phyloP scores from a whole-genome alignment of 495 filamentous ascomycete genomes.

The Penicillium longicatenatum region DNA sequence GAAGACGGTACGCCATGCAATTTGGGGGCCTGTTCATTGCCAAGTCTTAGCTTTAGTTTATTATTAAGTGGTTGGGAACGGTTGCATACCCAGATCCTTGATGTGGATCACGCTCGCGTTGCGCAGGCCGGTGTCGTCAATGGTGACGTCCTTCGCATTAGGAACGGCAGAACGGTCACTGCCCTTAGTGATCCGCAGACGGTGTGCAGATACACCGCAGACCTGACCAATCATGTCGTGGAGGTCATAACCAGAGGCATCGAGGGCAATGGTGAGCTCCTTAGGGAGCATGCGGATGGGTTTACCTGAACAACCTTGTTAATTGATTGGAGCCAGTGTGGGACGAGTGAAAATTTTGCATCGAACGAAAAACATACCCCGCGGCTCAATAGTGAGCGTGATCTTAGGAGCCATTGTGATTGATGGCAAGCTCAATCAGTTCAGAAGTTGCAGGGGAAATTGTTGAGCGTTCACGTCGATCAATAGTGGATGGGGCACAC shows the following conservation, averaged over 20 bases:
- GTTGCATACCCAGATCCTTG: constrained; percentile 82
- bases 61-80: neutral
- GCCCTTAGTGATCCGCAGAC: constrained; percentile 69
- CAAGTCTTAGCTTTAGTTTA: neutral
- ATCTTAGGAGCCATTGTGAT: constrained; percentile 36
- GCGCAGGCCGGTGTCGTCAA: constrained; percentile 64
- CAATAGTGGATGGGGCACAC: neutral
- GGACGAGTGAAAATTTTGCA: neutral
- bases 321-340: neutral
- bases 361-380: constrained; percentile 33
- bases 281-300: constrained; percentile 73
- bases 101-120: constrained; percentile 76
- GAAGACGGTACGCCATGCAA: constrained; percentile 92
- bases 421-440: constrained; percentile 9
- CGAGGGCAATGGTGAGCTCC: constrained; percentile 59
- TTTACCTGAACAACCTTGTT: constrained; percentile 44
- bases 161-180: constrained; percentile 69
- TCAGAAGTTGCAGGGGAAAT: neutral
- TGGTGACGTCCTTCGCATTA: constrained; percentile 64
- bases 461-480: constrained; percentile 4
- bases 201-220: constrained; percentile 58
- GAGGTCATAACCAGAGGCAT: constrained; percentile 64
- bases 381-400: constrained; percentile 41
- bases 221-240: constrained; percentile 57
- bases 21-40: constrained; percentile 71